Evolutionary conservation across 345 rosid species (phyloP), one percentile per base, ranked within the genome.

Genomic region (Eutrema yunnanense): DNA sequence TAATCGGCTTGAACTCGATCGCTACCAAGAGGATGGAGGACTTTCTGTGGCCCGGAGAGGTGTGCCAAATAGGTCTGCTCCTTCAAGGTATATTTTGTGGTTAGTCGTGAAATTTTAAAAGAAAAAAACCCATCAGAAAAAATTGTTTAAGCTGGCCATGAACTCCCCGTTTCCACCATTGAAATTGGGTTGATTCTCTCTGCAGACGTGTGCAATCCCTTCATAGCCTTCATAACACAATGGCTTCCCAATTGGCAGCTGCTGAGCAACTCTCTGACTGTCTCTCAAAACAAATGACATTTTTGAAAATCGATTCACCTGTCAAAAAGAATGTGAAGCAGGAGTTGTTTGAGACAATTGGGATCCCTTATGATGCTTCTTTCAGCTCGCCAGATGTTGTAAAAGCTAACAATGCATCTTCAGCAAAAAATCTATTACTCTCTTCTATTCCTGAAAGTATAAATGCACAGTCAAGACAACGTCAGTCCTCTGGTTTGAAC

Each of bases 261-360:
- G 98, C 98, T 19, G 90, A 92, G 77, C 87, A 86, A 75, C 98
- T 95, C 61, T 90, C 96, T 67, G 96, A 84, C 41, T 76, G 84
- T 65, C 98, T 95, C 36, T 86, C 96, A 29, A 86, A 87, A 75
- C 98, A 92, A 81, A 89, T 95, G 97, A 82, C 82, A 64, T 53
- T 77, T 62, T 76, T 95, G 85, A 86, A 84, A 70, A 66, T 92
- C 57, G 86, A 88, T 33, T 90, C 96, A 14, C 96, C 92, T 30
- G 78, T 80, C 16, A 88, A 83, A 78, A 85, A 81, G 73, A 89
- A 82, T 64, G 80, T 87, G 9, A 92, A 84, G 82, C 84, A 84
- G 82, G 98, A 92, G 83, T 80, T 95, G 62, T 92, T 95, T 76
- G 96, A 92, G 66, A 83, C 88, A 49, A 90, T 92, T 65, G 99